These are phyloP conservation scores for Cynanchum wilfordii DNA, from an alignment of 257 asterid genomes.

Conservation along the genomic window DNA sequence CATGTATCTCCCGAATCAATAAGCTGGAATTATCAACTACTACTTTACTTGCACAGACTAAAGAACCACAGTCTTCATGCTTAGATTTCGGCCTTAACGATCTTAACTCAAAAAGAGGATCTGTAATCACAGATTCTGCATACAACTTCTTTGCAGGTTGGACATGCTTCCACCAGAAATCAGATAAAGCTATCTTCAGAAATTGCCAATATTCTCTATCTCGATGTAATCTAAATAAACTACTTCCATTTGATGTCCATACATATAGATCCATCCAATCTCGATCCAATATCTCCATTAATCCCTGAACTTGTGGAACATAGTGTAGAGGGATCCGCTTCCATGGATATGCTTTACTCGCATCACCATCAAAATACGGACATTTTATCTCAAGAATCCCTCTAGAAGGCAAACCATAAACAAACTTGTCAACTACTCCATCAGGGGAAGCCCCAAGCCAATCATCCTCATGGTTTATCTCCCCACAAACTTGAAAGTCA, in stretches of 20 bases:
- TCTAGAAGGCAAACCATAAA: constrained; percentile 40
- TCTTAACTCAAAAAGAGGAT: constrained; percentile 51
- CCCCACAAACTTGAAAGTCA: constrained; percentile 49
- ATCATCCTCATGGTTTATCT: constrained; percentile 31
- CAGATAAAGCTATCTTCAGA: constrained; percentile 59
- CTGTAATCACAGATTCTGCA: constrained; percentile 29
- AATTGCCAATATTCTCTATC: constrained; percentile 56
- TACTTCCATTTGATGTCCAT: constrained; percentile 76
- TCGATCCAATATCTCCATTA: constrained; percentile 81
- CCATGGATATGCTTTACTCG: constrained; percentile 51
- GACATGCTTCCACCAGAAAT: constrained; percentile 93
- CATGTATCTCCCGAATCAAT: constrained; percentile 51
- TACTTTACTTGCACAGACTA: constrained; percentile 51
- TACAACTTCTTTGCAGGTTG: constrained; percentile 69
- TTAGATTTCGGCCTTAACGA: constrained; percentile 50
- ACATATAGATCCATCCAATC: constrained; percentile 87
- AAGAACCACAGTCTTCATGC: constrained; percentile 40
- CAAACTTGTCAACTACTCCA: constrained; percentile 43
- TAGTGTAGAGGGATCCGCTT: constrained; percentile 59
- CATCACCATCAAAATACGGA: constrained; percentile 59
- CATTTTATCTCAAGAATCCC: constrained; percentile 85
- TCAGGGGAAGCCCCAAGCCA: constrained; percentile 95
- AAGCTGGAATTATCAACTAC: constrained; percentile 47
- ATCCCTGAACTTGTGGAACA: constrained; percentile 89
- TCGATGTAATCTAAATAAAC: constrained; percentile 66